Evolutionary conservation across 169 alveolate species (phyloP), one percentile per base, ranked within the genome.

Genomic region (Plasmodium gonderi): DNA sequence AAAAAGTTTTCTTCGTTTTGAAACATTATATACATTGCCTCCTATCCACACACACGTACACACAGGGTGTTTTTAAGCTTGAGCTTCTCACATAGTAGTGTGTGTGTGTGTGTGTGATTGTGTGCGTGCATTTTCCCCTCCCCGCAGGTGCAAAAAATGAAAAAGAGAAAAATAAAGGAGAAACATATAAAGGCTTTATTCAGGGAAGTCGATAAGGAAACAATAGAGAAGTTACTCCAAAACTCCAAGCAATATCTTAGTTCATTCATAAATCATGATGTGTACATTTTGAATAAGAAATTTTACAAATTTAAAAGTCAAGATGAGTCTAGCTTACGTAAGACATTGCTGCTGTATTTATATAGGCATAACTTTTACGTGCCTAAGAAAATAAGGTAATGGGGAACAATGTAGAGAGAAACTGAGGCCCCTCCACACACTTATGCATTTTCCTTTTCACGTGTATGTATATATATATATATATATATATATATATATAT

Each of bases 371-470:
- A 85, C 45, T 85, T 85, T 85, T 76, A 85, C 31, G 38, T 75
- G 29, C 93, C 93, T 29, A 85, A 51, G 36, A 76, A 74, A 65
- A 85, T 85, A 42, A 85, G 67, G 93, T 85, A 75, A 74, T n/a
- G 33, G 54, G 49, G 79, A 67, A 36, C 33, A 64, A 60, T 65
- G 51, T 11, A 49, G 33, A 76, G 49, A 17, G 26, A 26, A 17
- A n/a, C 14, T 26, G 23, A 42, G 26, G 36, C 60, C 8, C 17
- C 49, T 40, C 9, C 44, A 68, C 31, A 14, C 20, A 69, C 20
- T 31, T 68, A 68, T 68, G 12, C 17, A 7, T 68, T 20, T 17
- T 64, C 23, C 7, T 54, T 11, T 54, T 3, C n/a, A 23, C 23
- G 23, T 54, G 3, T 54, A 54, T 54, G 69, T 54, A 54, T 54